Conservation (phyloP, 176 grass and related monocot species). For the Dactylis glomerata region DNA sequence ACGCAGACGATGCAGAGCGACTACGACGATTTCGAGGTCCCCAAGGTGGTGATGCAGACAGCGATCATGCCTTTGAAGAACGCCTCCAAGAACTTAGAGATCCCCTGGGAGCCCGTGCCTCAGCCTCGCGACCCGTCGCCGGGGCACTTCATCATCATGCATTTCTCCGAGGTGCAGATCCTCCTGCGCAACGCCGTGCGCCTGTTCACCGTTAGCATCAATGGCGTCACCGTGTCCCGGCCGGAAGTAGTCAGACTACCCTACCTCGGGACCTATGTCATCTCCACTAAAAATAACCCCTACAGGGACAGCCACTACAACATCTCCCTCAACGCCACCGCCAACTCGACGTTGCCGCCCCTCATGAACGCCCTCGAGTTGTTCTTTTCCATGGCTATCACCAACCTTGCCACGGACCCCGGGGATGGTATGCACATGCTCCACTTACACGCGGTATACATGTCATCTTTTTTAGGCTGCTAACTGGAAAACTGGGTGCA, state of each 20-base stretch:
- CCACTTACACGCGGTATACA: too few relatives aligned
- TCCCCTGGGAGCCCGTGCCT: background rate
- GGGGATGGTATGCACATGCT: constrained; percentile 40
- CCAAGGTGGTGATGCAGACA: constrained; percentile 55
- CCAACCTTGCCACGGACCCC: background rate
- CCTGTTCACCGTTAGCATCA: constrained; percentile 35
- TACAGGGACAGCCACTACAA: background rate
- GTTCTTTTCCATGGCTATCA: background rate
- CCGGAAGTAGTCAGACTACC: background rate
- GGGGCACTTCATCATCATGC: background rate
- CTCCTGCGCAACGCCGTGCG: constrained; percentile 19
- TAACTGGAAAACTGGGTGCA: too few relatives aligned
- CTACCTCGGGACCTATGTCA: background rate
- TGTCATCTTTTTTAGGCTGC: too few relatives aligned
- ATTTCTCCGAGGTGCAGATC: constrained; percentile 39
- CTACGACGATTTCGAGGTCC: background rate
- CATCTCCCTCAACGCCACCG: constrained; percentile 23
- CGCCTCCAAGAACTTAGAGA: constrained; percentile 25
- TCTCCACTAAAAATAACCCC: background rate
- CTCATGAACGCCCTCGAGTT: constrained; percentile 46
- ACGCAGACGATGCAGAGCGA: background rate
- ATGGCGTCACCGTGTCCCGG: background rate
- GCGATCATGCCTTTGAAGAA: constrained; percentile 29
- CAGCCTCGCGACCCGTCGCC: background rate
- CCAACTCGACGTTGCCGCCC: constrained; percentile 40